Base-by-base conservation (phyloP, 2,329 filamentous ascomycete species). In the Pseudogymnoascus sp. region DNA sequence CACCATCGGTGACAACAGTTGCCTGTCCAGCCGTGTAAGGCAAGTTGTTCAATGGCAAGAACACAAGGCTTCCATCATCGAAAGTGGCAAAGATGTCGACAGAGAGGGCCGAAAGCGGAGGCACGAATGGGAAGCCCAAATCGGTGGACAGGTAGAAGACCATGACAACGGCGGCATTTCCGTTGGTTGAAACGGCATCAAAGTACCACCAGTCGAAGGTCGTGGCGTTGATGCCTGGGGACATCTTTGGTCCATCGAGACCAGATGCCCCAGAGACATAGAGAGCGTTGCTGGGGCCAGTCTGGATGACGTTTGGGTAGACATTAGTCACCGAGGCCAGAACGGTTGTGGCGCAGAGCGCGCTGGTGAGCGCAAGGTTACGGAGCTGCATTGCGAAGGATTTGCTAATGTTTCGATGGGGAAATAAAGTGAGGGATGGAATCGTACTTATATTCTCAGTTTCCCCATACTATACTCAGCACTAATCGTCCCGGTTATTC, bases 141-240 rank as follows among this genome's bases (percentile, higher is more conserved):
- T 65, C 61, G 0, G 71, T 63, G 8, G 71, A 66, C 1, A 70
- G 70, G 63, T 72, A 74, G 65, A 77, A 75, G 21, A 70, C 71
- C 14, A 77, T 55, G 0, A 70, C 69, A 6, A 76, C 59, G 0
- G 70, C 71, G 18, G 69, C 66, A 1, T 69, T 63, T 52, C 71
- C 67, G 6, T 66, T 65, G 1, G 65, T 58, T 1, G 74, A 69
- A 9, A 77, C 69, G 18, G 67, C 73, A 63, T 78, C 74, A 49
- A 77, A 77, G 63, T 75, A 76, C 76, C 75, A 77, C 74, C 75
- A 77, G 66, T 75, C 73, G 52, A 72, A 75, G 16, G 65, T 63
- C 6, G 63, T 62, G 16, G 12, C 60, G 45, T 70, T 70, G 59
- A 67, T 35, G 1, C 64, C 52, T 1, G 45, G 45, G 16, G 65